Evolutionary conservation across 2,329 filamentous ascomycete species (phyloP).

Genomic region (Fusarium keratoplasticum): DNA sequence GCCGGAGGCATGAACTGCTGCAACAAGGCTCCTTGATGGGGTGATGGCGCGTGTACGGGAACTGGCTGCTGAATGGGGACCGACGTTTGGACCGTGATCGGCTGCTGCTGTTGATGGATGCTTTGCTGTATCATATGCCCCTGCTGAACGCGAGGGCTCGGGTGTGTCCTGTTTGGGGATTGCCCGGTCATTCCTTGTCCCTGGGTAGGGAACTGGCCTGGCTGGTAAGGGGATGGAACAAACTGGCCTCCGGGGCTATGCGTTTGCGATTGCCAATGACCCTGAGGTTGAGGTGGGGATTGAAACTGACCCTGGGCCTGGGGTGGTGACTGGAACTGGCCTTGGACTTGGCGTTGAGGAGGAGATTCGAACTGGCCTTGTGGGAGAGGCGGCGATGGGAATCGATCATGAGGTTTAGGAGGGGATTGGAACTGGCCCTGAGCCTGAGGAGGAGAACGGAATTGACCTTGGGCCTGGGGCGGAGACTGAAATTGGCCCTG

Average conservation of each 20-base stretch:
- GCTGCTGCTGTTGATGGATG: constrained; percentile 23
- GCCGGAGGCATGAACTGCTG: constrained; percentile 23
- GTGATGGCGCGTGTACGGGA: constrained; percentile 24
- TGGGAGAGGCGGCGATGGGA: neutral
- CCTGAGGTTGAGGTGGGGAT: constrained; percentile 14
- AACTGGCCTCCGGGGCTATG: constrained; percentile 48
- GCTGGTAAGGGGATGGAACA: constrained; percentile 53
- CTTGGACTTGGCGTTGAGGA: constrained; percentile 10
- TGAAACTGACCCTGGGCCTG: constrained; percentile 23
- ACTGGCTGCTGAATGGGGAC: constrained; percentile 21
- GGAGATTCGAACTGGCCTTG: constrained; percentile 27
- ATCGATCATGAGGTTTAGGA: neutral
- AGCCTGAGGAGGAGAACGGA: constrained; percentile 16
- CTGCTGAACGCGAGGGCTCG: constrained; percentile 15
- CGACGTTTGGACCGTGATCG: constrained; percentile 29
- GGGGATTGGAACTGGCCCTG: constrained; percentile 13
- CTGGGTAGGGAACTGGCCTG: constrained; percentile 51
- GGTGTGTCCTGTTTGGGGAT: constrained; percentile 36
- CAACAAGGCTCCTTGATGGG: constrained; percentile 26
- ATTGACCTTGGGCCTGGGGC: constrained; percentile 20
- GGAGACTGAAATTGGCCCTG: constrained; percentile 16
- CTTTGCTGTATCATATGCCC: constrained; percentile 11
- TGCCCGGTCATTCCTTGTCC: constrained; percentile 50
- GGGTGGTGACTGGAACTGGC: constrained; percentile 5
- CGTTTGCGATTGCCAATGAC: constrained; percentile 30